Conservation (phyloP, 805 yeast species). For the Isabelozyma gotoi region DNA sequence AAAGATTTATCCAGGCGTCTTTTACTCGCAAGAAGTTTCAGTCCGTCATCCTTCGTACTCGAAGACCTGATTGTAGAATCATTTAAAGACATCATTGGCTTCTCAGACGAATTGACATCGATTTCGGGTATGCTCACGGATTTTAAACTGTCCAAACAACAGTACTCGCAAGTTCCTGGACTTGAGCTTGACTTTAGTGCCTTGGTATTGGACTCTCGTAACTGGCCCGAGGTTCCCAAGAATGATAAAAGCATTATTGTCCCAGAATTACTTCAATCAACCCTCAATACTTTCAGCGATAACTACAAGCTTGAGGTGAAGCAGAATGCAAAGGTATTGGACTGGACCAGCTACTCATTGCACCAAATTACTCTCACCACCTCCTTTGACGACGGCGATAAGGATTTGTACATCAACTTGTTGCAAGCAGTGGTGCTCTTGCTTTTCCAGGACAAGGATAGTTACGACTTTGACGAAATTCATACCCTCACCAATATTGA, state of each 20-base stretch:
- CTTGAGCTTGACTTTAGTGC: constrained; percentile 24
- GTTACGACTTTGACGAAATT: constrained; percentile 19
- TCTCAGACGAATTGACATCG: constrained; percentile 25
- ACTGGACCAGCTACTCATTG: constrained; percentile 42
- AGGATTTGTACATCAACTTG: constrained; percentile 38
- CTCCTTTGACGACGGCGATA: constrained; percentile 27
- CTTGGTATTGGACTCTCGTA: constrained; percentile 30
- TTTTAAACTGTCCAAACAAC: constrained; percentile 17
- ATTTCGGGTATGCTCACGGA: constrained; percentile 36
- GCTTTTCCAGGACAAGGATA: constrained; percentile 31
- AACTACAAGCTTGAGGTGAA: constrained; percentile 18
- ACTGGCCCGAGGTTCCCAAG: constrained; percentile 42
- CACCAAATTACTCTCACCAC: constrained; percentile 39
- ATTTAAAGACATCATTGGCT: constrained; percentile 29
- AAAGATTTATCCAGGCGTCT: constrained; percentile 38
- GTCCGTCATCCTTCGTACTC: not conserved
- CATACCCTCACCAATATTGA: constrained; percentile 30
- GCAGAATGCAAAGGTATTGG: constrained; percentile 24
- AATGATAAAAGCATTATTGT: constrained; percentile 17
- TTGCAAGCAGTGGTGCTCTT: constrained; percentile 43
- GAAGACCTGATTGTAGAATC: constrained; percentile 11
- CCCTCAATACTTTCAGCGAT: constrained; percentile 19
- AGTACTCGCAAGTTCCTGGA: constrained; percentile 6
- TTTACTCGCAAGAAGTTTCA: constrained; percentile 19
- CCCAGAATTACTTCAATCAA: constrained; percentile 18